Evolutionary conservation across 345 rosid genomes (phyloP).

Genomic region (Gossypium longicalyx): DNA sequence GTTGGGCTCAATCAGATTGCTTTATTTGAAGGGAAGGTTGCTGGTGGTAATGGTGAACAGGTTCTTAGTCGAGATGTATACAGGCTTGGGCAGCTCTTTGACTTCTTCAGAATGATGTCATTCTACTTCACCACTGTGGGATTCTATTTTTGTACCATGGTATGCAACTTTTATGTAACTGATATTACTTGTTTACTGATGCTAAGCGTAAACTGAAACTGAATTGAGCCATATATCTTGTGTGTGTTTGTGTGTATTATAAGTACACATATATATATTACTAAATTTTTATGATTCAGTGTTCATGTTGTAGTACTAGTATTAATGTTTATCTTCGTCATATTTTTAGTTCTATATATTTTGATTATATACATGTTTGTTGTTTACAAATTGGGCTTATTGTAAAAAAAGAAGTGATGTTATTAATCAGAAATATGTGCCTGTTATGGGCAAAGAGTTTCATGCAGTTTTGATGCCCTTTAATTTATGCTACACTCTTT

Average conservation of each 20-base stretch:
- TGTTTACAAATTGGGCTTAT: background rate
- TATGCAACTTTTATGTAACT: constrained; percentile 31
- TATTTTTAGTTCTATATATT: background rate
- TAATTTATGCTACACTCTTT: background rate
- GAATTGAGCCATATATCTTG: background rate
- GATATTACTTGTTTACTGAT: background rate
- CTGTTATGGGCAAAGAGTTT: background rate
- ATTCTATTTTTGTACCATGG: constrained; percentile 91
- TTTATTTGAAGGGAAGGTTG: constrained; percentile 95
- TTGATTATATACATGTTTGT: background rate
- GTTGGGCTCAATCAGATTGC: constrained; percentile 99
- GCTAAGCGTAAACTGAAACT: background rate
- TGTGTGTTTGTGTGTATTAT: background rate
- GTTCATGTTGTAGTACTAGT: background rate
- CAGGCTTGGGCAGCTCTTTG: constrained; percentile 98
- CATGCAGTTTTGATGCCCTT: background rate
- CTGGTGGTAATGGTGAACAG: constrained; percentile 99
- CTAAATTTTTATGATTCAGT: background rate
- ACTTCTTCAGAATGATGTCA: constrained; percentile 96
- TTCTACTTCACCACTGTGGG: constrained; percentile 97
- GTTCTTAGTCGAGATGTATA: constrained; percentile 96
- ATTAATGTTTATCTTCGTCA: background rate
- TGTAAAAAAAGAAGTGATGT: background rate
- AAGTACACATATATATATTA: background rate
- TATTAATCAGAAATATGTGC: background rate